Evolutionary conservation across 257 asterid genomes (phyloP), one percentile per base, ranked within the genome.

Genomic region (Oldenlandia corymbosa): DNA sequence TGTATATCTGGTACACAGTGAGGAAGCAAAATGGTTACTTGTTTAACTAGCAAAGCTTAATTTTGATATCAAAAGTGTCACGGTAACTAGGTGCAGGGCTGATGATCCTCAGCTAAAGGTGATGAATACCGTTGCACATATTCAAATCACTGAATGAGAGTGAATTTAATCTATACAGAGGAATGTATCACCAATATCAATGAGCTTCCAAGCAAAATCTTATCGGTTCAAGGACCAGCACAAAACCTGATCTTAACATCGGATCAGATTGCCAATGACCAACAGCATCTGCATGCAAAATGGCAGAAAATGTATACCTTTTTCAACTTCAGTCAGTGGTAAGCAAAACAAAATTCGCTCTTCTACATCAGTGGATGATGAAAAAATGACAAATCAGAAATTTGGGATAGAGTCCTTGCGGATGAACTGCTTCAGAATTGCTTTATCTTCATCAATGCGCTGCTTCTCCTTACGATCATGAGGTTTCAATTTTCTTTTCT

Each of bases 401-500:
- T 37, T 60, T 13, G 80, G 95, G 58, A 82, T 28, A 3, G 86
- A 76, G 51, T 82, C 65, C 51, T 82, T 61, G 18, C 71, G 84
- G 43, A 85, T 80, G 57, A 83, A 78, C 65, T 78, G 83, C 60
- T 87, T 84, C 64, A 83, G 80, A 75, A 83, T 73, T 49, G 90
- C 88, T 68, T 87, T 87, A 67, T 87, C 90, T 71, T 85, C 84
- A 59, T 82, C 79, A 7, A 79, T 68, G 24, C 58, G 75, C 76
- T 75, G 62, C 84, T 83, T 85, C 68, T 82, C 88, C 58, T 79
- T 76, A 39, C 71, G 67, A 32, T 68, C 82, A 42, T 51, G 74
- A 48, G 95, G 86, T 66, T 86, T 81, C 43, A 68, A 67, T 80
- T 76, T 84, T 72, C 85, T 70, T 67, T 80, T 86, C 80, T 89